Evolutionary conservation across 371 early-diverging fungal genomes (phyloP).

Genomic region (Zopfochytrium polystomum): DNA sequence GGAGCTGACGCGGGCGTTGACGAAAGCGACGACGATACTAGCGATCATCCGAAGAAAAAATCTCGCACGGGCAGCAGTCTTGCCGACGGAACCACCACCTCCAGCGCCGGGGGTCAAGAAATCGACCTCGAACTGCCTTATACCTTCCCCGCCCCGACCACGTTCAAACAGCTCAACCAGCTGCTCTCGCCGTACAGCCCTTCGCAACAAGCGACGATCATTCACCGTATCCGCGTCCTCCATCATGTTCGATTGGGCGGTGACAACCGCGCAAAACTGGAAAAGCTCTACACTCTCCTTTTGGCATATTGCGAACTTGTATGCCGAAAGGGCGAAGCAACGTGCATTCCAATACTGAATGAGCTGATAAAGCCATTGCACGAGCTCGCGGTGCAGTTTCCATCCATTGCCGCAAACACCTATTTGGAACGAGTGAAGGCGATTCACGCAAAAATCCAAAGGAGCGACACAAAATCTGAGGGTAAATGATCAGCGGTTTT

Average conservation of each 20-base stretch:
- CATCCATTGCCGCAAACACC: constrained; percentile 17
- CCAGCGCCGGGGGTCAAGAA: too few species aligned
- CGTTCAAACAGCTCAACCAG: constrained; percentile 61
- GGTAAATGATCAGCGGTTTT: too few species aligned
- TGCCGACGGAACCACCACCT: too few species aligned
- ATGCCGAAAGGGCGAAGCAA: constrained; percentile 38
- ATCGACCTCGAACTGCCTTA: too few species aligned
- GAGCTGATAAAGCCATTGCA: constrained; percentile 53
- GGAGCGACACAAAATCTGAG: too few species aligned
- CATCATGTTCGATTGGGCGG: constrained; percentile 76
- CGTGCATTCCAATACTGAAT: constrained; percentile 45
- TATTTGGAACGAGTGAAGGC: constrained; percentile 18
- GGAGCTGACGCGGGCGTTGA: constrained; percentile 40
- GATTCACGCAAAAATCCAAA: constrained; percentile 19
- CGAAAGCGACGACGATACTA: background rate
- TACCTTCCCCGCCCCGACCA: constrained; percentile 76
- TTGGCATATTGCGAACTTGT: constrained; percentile 67
- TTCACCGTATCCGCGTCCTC: constrained; percentile 76
- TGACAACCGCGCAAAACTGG: constrained; percentile 72
- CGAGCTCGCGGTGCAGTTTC: constrained; percentile 55
- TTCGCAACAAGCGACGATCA: constrained; percentile 65
- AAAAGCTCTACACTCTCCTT: constrained; percentile 58
- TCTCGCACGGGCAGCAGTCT: too few species aligned
- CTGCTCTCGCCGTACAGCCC: constrained; percentile 54
- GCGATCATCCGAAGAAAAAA: too few species aligned